Percentiles rank a stretch among this genome's conserved stretches.
phyloP scores from a whole-genome alignment of 805 yeast species.

The Candida manassasensis region DNA sequence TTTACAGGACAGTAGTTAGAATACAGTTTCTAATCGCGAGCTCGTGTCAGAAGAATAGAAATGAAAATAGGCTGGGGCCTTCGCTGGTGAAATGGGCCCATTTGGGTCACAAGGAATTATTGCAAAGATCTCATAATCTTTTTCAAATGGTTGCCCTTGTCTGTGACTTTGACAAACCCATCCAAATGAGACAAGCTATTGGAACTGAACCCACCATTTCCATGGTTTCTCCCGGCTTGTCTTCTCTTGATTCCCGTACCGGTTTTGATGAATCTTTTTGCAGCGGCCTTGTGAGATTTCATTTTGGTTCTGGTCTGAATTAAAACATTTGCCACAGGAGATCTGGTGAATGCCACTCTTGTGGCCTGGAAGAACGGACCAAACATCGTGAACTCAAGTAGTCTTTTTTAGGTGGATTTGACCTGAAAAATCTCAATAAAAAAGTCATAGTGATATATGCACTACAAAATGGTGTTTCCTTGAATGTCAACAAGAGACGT shows the following conservation, averaged over 20 bases:
- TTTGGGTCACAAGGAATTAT: too few relatives aligned
- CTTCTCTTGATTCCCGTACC: conserved; percentile 54
- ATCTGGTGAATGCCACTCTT: conserved; percentile 12
- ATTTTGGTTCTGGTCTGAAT: conserved; percentile 43
- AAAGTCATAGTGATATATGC: neutral
- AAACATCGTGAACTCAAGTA: neutral
- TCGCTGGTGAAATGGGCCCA: too few relatives aligned
- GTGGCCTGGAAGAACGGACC: conserved; percentile 5
- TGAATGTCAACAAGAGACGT: neutral
- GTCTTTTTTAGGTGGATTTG: neutral
- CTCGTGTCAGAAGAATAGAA: too few relatives aligned
- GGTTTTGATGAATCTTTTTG: conserved; percentile 79
- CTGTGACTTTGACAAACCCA: conserved; percentile 51
- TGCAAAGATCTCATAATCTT: conserved; percentile 43
- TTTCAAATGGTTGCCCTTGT: conserved; percentile 51
- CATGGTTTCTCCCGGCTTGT: conserved; percentile 85
- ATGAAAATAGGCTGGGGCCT: too few relatives aligned
- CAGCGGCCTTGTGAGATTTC: conserved; percentile 84
- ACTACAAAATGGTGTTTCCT: neutral
- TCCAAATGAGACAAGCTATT: conserved; percentile 55
- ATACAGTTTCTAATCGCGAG: too few relatives aligned
- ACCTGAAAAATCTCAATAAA: neutral
- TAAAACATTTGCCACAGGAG: conserved; percentile 19
- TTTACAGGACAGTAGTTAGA: too few relatives aligned
- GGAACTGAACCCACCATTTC: conserved; percentile 83